A percentile compares a stretch with the other conserved stretches of the same genome.
Conservation (phyloP, 257 asterid species). For the Cynanchum wilfordii region DNA sequence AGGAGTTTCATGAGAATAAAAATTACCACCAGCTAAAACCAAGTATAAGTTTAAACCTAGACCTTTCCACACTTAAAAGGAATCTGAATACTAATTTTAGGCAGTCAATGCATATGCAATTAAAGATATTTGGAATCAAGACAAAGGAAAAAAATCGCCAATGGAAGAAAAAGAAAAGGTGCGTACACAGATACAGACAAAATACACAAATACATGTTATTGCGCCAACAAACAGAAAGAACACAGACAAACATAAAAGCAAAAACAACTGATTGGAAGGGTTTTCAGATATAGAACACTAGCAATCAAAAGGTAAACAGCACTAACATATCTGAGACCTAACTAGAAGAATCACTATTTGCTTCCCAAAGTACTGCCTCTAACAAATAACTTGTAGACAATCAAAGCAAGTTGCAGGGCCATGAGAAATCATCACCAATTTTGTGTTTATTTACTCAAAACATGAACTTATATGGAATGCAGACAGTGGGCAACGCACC, state of each 20-base stretch:
- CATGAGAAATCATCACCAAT: neutral
- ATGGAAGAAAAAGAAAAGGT: neutral
- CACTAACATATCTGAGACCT: neutral
- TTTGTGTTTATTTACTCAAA: neutral
- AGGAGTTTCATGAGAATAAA: neutral
- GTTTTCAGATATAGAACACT: neutral
- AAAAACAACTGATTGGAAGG: neutral
- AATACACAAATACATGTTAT: neutral
- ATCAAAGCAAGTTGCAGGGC: neutral
- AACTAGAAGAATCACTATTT: neutral
- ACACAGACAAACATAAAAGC: neutral
- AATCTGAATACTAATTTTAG: no score
- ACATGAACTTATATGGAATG: neutral
- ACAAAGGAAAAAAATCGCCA: neutral
- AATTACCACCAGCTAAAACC: neutral
- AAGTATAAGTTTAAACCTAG: neutral
- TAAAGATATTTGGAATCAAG: neutral
- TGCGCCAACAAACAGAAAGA: neutral
- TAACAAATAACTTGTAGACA: neutral
- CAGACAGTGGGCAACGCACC: neutral
- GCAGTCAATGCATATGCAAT: neutral
- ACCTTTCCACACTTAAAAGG: neutral
- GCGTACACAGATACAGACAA: neutral
- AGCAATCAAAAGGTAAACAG: neutral
- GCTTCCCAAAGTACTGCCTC: neutral